A percentile compares a stretch with the other conserved stretches of the same genome.
phyloP scores from a whole-genome alignment of 441 rosid genomes.

The Viola pubescens region DNA sequence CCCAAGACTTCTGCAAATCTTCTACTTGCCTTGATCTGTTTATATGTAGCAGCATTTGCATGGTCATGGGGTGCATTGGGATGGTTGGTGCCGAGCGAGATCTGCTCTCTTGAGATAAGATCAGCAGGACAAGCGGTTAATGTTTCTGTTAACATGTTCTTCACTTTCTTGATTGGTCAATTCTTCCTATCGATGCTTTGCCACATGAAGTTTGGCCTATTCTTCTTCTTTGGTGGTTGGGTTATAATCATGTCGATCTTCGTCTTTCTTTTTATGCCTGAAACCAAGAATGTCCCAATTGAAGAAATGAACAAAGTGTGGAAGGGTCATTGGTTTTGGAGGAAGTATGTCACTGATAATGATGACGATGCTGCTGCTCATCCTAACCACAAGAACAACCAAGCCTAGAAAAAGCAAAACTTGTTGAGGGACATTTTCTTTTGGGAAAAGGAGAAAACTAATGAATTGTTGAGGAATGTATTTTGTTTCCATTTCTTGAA shows the following conservation, averaged over 20 bases:
- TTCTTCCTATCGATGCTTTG: slow-evolving; percentile 42
- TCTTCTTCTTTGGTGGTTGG: slow-evolving; percentile 41
- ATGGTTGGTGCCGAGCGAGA: slow-evolving; percentile 44
- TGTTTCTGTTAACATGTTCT: slow-evolving; percentile 45
- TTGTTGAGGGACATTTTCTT: no score
- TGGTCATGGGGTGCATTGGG: slow-evolving; percentile 89
- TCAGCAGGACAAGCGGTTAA: slow-evolving; percentile 46
- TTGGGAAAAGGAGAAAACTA: no score
- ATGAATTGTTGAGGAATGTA: no score
- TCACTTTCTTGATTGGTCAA: slow-evolving; percentile 42
- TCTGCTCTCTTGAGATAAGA: slow-evolving; percentile 21
- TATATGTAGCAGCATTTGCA: slow-evolving; percentile 56
- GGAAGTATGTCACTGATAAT: slow-evolving; percentile 26
- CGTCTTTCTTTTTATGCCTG: slow-evolving; percentile 40
- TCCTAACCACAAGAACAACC: no score
- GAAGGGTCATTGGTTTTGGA: slow-evolving; percentile 43
- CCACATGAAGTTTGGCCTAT: slow-evolving; percentile 50
- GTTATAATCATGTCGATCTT: slow-evolving; percentile 40
- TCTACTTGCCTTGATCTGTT: slow-evolving; percentile 40
- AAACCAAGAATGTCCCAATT: slow-evolving; percentile 34
- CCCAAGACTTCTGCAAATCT: slow-evolving; percentile 28
- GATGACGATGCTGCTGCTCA: slow-evolving; percentile 3
- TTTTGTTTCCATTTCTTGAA: no score
- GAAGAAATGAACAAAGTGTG: slow-evolving; percentile 34
- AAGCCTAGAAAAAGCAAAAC: no score